Evolutionary conservation across 768 basidiomycete species (phyloP), one percentile per base, ranked within the genome.

Genomic region (Pisolithus tinctorius): DNA sequence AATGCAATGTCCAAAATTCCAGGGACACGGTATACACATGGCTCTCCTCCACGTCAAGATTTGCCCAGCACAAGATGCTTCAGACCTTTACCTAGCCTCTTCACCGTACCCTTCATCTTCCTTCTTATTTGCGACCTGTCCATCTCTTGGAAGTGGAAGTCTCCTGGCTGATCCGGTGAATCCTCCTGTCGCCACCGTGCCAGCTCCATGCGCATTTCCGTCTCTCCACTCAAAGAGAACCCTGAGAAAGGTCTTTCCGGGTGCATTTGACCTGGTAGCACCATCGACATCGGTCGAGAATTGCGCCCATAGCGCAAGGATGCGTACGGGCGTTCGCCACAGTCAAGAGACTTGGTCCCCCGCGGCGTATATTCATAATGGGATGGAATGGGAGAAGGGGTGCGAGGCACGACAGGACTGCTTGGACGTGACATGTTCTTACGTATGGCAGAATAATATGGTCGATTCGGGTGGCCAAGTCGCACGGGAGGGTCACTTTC

Each of bases 191-290:
- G 59, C 59, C 69, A 65, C 54, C 63, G 63, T 8, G 79, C 79
- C 34, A 81, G 62, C 1, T 76, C 74, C 78, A 81, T 81, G 56
- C 74, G 69, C 64, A 81, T 55, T 60, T 82, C 81, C 49, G 76
- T 78, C 64, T 82, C 78, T 10, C 81, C 81, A 48, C 79, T 82
- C 56, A 82, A 67, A 50, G 81, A 82, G 60, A 71, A 81, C 13
- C 80, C 80, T 13, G 64, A 60, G 34, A 57, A 26, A 4, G 54
- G 25, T 10, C 48, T 50, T 1, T 62, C 52, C 27, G 61, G 54
- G 41, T 55, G 55, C 40, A 57, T 48, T 47, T 54, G 57, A 37
- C 55, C 59, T 37, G 57, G 59, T 25, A 56, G 46, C 43, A 58
- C 60, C 64, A 63, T 56, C 54, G 63, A 68, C 66, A 57, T 63